These are phyloP conservation scores for Kregervanrija fluxuum DNA, from an alignment of 805 yeast genomes.

Conservation along the genomic window DNA sequence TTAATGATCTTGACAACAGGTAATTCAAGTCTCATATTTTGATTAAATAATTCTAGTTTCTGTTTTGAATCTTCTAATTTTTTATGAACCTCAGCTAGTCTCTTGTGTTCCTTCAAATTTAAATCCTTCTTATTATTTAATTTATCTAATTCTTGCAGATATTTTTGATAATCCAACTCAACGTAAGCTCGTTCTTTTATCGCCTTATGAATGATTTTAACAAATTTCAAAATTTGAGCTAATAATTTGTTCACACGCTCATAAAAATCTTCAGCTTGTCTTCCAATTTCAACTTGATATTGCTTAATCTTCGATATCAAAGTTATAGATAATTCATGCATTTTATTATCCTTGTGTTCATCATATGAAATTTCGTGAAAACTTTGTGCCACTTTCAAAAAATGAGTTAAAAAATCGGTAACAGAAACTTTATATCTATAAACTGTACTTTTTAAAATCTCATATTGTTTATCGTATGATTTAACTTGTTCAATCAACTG, in stretches of 20 bases:
- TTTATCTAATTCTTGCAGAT: constrained; percentile 12
- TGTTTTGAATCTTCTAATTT: constrained; percentile 24
- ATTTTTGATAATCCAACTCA: constrained; percentile 17
- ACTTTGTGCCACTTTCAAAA: background rate
- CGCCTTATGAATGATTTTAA: constrained; percentile 17
- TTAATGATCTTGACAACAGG: constrained; percentile 36
- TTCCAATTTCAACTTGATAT: too few species aligned
- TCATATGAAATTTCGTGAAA: background rate
- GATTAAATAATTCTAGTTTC: constrained; percentile 33
- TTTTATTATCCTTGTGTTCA: constrained; percentile 6
- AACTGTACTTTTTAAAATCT: background rate
- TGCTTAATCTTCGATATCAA: too few species aligned
- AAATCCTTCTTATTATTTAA: constrained; percentile 21
- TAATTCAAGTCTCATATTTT: constrained; percentile 36
- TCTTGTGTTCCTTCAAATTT: constrained; percentile 32
- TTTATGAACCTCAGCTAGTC: constrained; percentile 25
- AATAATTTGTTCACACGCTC: too few species aligned
- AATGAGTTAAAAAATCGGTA: background rate
- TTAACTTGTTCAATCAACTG: background rate
- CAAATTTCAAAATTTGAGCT: background rate
- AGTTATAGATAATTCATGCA: background rate
- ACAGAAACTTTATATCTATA: background rate
- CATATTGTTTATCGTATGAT: background rate
- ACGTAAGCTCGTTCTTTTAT: constrained; percentile 19
- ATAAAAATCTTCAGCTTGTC: too few species aligned